These are phyloP conservation scores for Podila epigama DNA, from an alignment of 192 early-diverging fungal genomes.

Conservation along the genomic window DNA sequence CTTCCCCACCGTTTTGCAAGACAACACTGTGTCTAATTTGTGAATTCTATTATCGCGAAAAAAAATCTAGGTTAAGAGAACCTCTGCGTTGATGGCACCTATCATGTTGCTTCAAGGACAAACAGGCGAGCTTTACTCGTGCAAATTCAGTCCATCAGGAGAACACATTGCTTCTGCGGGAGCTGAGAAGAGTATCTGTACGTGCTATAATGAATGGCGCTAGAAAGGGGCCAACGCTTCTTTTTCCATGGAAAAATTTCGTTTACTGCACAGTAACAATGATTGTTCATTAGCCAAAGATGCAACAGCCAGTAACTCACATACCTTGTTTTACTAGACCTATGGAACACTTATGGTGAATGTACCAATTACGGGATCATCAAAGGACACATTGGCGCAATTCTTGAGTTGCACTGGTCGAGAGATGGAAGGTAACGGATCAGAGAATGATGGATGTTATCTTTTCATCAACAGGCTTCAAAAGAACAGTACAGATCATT, in stretches of 20 bases:
- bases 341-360: constrained; percentile 96
- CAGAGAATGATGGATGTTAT: neutral
- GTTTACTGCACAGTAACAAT: too few relatives aligned
- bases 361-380: constrained; percentile 88
- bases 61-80: constrained; percentile 22
- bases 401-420: constrained; percentile 94
- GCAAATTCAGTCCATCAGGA: constrained; percentile 87
- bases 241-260: too few relatives aligned
- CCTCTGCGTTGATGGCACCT: constrained; percentile 28
- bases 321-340: constrained; percentile 59
- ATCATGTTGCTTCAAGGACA: constrained; percentile 47
- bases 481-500: neutral
- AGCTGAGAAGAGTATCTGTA: constrained; percentile 85
- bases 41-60: neutral
- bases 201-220: constrained; percentile 28
- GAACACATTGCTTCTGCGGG: constrained; percentile 83
- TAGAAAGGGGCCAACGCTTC: too few relatives aligned
- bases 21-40: neutral
- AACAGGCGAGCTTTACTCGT: constrained; percentile 81
- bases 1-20: too few relatives aligned
- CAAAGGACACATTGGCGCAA: constrained; percentile 84
- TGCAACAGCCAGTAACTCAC: too few relatives aligned
- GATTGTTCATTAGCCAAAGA: too few relatives aligned
- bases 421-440: constrained; percentile 69
- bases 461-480: too few relatives aligned